Conservation (phyloP, 1,284 basidiomycete genomes). For the Sporisorium iseilematis-ciliati region DNA sequence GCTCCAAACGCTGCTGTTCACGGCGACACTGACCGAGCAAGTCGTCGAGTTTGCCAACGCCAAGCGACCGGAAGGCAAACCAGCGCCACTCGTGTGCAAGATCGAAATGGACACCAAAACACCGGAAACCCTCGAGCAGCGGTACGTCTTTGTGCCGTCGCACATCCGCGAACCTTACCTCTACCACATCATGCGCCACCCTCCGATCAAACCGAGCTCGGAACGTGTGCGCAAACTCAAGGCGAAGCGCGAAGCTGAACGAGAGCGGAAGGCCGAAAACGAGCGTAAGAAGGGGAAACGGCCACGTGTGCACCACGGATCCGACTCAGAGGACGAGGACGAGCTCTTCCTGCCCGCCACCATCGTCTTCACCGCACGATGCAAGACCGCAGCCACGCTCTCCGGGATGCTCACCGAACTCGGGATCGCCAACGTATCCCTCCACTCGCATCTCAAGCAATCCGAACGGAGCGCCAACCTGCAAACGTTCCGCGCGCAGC, state of each 20-base stretch:
- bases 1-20: conserved; percentile 95
- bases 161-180: conserved; percentile 95
- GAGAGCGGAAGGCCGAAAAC: conserved; percentile 40
- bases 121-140: conserved; percentile 85
- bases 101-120: conserved; percentile 82
- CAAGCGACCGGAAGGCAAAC: conserved; percentile 82
- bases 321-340: conserved; percentile 39
- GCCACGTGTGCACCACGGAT: conserved; percentile 20
- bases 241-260: conserved; percentile 66
- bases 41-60: conserved; percentile 84
- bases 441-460: conserved; percentile 94
- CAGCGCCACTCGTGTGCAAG: conserved; percentile 86
- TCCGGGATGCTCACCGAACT: conserved; percentile 80
- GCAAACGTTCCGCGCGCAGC: conserved; percentile 83
- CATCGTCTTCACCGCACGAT: conserved; percentile 92
- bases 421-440: conserved; percentile 84
- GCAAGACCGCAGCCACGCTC: conserved; percentile 81
- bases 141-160: conserved; percentile 92
- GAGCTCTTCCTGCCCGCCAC: conserved; percentile 76
- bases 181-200: conserved; percentile 86
- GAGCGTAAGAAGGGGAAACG: conserved; percentile 43
- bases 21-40: conserved; percentile 89
- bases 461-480: conserved; percentile 86
- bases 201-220: conserved; percentile 73
- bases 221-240: conserved; percentile 59